Conservation (phyloP, 345 rosid genomes). For the Salix viminalis region DNA sequence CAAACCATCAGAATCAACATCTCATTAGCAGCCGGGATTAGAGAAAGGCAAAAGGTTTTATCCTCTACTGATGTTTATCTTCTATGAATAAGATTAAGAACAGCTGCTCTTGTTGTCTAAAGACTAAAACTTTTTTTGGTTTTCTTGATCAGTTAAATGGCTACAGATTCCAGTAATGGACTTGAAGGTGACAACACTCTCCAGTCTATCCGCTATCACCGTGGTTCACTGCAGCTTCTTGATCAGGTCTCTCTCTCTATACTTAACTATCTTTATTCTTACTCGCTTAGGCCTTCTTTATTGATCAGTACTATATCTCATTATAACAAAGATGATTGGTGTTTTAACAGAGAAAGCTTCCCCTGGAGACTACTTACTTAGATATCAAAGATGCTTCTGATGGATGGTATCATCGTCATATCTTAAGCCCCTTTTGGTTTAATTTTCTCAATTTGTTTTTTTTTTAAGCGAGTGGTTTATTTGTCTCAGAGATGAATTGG, state of each 20-base stretch:
- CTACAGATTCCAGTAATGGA: neutral
- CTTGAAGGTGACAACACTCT: conserved; percentile 30
- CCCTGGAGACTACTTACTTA: conserved; percentile 60
- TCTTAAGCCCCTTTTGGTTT: neutral
- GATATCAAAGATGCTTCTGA: conserved; percentile 54
- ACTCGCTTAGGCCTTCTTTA: neutral
- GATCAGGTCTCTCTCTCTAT: conserved; percentile 41
- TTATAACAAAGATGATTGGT: neutral
- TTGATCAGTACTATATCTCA: neutral
- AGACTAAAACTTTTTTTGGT: too few relatives aligned
- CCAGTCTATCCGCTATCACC: conserved; percentile 57
- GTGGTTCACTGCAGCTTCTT: conserved; percentile 65
- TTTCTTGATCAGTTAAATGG: neutral
- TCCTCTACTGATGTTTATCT: too few relatives aligned
- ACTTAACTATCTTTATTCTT: too few relatives aligned
- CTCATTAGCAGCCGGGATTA: too few relatives aligned
- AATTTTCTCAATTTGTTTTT: too few relatives aligned
- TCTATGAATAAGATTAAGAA: too few relatives aligned
- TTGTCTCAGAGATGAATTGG: neutral
- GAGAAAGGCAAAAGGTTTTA: too few relatives aligned
- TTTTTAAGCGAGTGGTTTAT: neutral
- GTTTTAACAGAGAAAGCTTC: conserved; percentile 74
- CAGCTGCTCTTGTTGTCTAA: too few relatives aligned
- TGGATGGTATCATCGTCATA: conserved; percentile 58
- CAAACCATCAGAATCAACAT: too few relatives aligned